Evolutionary conservation across 1,284 basidiomycete species (phyloP), one percentile per base, ranked within the genome.

Genomic region (Athelia psychrophila): DNA sequence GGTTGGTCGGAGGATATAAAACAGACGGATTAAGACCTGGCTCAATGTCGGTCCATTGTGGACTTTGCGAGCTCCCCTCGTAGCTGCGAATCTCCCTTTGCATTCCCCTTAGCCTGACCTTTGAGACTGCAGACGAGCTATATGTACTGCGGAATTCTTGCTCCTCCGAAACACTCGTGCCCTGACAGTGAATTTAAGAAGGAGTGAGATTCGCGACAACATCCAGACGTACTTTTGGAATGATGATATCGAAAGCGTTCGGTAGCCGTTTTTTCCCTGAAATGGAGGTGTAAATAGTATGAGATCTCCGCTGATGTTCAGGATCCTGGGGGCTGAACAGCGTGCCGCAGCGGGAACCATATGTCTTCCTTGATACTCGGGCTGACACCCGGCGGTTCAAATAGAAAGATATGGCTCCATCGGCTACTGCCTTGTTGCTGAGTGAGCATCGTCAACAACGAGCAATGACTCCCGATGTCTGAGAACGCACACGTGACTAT

Each of bases 351-450:
- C 61, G 55, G 0, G 60, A 58, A 2, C 75, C 75, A 52, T 73
- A 74, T 0, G 66, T 65, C 16, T 60, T 51, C 54, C 62, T 72
- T 1, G 74, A 60, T 13, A 74, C 61, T 22, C 74, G 58, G 2
- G 63, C 59, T 12, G 64, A 58, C 1, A 76, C 75, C 3, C 66
- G 62, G 47, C 66, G 70, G 50, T 74, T 64, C 24, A 77, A 44
- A 42, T 68, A 70, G 49, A 65, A 77, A 0, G 69, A 73, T 12
- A 76, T 58, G 2, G 75, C 72, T 4, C 75, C 75, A 30, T 77
- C 71, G 3, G 75, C 66, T 2, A 77, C 74, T 2, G 73, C 76
- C 32, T 75, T 77, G 56, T 74, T 75, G 20, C 74, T 76, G 15
- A 9, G 10, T 46, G 12, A 32, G 48, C 23, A 44, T 24, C 1